These are phyloP conservation scores for Yamadazyma taylorii DNA, from an alignment of 1,139 yeast genomes.

Conservation along the genomic window DNA sequence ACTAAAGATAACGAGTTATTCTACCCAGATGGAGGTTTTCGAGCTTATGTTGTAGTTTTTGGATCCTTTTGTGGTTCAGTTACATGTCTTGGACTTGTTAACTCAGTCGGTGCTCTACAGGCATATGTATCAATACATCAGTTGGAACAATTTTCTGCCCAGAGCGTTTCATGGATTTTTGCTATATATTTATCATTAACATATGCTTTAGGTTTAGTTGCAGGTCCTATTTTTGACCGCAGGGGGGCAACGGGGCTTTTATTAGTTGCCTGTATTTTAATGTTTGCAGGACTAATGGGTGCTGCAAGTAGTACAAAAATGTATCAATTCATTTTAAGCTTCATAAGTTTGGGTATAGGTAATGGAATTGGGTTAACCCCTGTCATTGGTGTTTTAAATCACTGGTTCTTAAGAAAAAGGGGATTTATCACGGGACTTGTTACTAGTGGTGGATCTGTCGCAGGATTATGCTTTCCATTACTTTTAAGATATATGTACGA, in stretches of 20 bases:
- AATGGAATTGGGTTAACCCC: conserved; percentile 38
- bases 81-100: conserved; percentile 58
- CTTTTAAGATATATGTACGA: conserved; percentile 32
- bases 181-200: conserved; percentile 34
- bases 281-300: conserved; percentile 35
- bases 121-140: conserved; percentile 57
- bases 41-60: conserved; percentile 59
- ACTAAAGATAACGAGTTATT: conserved; percentile 9
- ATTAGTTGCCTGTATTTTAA: conserved; percentile 25
- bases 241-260: conserved; percentile 32
- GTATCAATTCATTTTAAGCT: conserved; percentile 37
- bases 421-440: conserved; percentile 40
- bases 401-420: conserved; percentile 36
- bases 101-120: conserved; percentile 62
- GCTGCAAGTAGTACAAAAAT: conserved; percentile 29
- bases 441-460: conserved; percentile 41
- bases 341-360: conserved; percentile 36
- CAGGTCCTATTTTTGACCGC: conserved; percentile 39
- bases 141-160: conserved; percentile 38
- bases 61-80: conserved; percentile 61
- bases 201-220: conserved; percentile 32
- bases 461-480: conserved; percentile 37
- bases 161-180: conserved; percentile 46
- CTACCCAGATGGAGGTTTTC: conserved; percentile 64
- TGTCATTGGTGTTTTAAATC: conserved; percentile 37